Evolutionary conservation across 768 basidiomycete genomes (phyloP).

Genomic region (Sporobolomyces roseus): DNA sequence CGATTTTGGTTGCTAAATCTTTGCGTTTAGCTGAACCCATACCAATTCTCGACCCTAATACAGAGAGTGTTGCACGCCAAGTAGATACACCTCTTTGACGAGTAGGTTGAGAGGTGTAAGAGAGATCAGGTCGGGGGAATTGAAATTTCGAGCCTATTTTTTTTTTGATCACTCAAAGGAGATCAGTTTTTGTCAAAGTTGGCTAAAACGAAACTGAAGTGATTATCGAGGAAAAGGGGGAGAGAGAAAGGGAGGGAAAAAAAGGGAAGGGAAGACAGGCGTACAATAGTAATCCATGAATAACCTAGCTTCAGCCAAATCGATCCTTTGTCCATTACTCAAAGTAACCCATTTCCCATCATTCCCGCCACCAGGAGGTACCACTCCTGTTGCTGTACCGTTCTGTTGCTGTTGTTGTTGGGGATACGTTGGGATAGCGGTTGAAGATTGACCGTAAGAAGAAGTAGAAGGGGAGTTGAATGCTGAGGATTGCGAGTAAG

Average conservation of each 20-base stretch:
- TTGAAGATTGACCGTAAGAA: slow-evolving; percentile 13
- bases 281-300: slow-evolving; percentile 94
- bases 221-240: no score
- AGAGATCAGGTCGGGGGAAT: slow-evolving; percentile 34
- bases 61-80: slow-evolving; percentile 74
- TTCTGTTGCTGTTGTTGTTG: background rate
- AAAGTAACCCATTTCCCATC: slow-evolving; percentile 51
- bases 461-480: background rate
- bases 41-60: slow-evolving; percentile 75
- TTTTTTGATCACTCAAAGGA: no score
- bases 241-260: background rate
- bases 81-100: slow-evolving; percentile 8
- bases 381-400: background rate
- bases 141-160: slow-evolving; percentile 33
- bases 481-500: background rate
- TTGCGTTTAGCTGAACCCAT: slow-evolving; percentile 67
- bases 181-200: no score
- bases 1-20: slow-evolving; percentile 65
- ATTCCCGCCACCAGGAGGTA: slow-evolving; percentile 12
- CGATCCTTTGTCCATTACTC: slow-evolving; percentile 63
- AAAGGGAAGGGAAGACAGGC: slow-evolving; percentile 27
- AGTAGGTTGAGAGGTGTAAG: slow-evolving; percentile 42
- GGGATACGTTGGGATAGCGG: background rate
- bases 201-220: no score
- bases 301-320: slow-evolving; percentile 68